These are phyloP conservation scores for Apiospora arundinis DNA, from an alignment of 2,329 filamentous ascomycete species.

Conservation along the genomic window DNA sequence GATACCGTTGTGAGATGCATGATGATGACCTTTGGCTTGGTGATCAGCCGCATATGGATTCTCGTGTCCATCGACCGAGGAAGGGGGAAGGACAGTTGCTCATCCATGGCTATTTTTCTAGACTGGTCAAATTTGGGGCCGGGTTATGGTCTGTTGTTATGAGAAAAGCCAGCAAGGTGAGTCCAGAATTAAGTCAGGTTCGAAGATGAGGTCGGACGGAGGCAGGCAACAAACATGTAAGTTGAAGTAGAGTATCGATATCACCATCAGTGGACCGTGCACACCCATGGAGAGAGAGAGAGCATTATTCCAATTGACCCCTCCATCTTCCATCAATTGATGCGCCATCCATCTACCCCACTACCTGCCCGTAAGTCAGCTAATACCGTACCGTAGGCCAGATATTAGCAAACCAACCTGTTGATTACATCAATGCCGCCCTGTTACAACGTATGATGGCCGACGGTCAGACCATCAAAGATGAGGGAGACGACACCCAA, in stretches of 20 bases:
- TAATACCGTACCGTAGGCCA: not conserved
- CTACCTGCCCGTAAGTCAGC: not conserved
- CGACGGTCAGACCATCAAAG: constrained; percentile 24
- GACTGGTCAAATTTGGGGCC: too few species aligned
- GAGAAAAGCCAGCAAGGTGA: not conserved
- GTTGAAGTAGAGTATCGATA: constrained; percentile 7
- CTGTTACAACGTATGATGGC: constrained; percentile 23
- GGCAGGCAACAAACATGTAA: not conserved
- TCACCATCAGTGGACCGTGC: not conserved
- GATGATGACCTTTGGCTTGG: constrained; percentile 62
- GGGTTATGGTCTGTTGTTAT: not conserved
- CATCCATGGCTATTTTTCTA: constrained; percentile 25
- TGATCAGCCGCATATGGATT: constrained; percentile 65
- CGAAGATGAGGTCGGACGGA: too few species aligned
- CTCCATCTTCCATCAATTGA: constrained; percentile 9
- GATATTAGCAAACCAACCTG: not conserved
- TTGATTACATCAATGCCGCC: constrained; percentile 9
- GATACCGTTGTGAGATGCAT: constrained; percentile 67
- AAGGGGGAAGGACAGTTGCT: constrained; percentile 64
- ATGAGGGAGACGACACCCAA: constrained; percentile 42
- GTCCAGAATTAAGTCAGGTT: not conserved
- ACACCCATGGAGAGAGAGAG: not conserved
- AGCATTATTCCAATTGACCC: constrained; percentile 1
- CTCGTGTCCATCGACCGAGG: constrained; percentile 66
- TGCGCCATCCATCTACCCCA: constrained; percentile 3